Conservation (phyloP, 2,329 filamentous ascomycete genomes). For the Microsporum audouinii region DNA sequence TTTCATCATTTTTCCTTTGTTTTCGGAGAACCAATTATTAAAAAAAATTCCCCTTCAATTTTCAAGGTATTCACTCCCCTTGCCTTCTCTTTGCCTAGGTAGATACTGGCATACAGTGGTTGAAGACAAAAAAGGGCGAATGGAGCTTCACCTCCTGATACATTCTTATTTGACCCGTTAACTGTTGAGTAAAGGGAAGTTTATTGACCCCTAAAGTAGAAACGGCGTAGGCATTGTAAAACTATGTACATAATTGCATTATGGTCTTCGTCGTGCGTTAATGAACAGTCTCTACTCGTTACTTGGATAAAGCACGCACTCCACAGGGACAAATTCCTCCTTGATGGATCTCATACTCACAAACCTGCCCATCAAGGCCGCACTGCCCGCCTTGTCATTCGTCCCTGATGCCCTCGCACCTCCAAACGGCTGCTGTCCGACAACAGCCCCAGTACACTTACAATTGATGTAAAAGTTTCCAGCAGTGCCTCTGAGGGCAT, state of each 20-base stretch:
- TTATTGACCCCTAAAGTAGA: neutral
- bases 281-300: constrained; percentile 40
- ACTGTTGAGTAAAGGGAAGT: too few relatives aligned
- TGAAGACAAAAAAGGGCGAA: neutral
- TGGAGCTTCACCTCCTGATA: neutral
- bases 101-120: neutral
- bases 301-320: constrained; percentile 57
- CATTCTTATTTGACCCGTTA: neutral
- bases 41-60: neutral
- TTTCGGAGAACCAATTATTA: neutral
- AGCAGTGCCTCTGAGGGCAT: constrained; percentile 28
- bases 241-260: too few relatives aligned
- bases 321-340: constrained; percentile 60
- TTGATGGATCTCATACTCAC: constrained; percentile 58
- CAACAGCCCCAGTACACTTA: constrained; percentile 55
- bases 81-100: neutral
- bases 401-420: constrained; percentile 57
- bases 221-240: neutral
- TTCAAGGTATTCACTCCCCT: neutral
- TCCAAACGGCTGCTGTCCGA: constrained; percentile 62
- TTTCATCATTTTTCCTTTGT: neutral
- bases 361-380: constrained; percentile 53
- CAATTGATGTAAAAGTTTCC: constrained; percentile 37
- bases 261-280: neutral
- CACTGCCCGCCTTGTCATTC: constrained; percentile 61